A percentile compares a stretch with the other conserved stretches of the same genome.
These are phyloP conservation scores for Lachnellula occidentalis DNA, from an alignment of 2,329 filamentous ascomycete genomes.

Conservation along the genomic window DNA sequence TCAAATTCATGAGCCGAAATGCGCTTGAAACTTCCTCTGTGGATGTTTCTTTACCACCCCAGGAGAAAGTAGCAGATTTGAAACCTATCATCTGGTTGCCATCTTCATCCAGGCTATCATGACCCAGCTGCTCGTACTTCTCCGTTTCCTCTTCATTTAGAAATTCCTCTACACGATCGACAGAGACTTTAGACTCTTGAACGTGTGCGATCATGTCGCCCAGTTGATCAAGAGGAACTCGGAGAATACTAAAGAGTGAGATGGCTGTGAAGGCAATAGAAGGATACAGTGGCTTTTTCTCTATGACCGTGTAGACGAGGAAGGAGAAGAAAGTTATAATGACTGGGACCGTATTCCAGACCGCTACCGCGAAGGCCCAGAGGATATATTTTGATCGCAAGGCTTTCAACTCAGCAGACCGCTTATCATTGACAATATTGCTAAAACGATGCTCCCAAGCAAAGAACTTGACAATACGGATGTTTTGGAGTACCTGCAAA, in stretches of 20 bases:
- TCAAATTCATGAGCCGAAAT: slow-evolving; percentile 77
- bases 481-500: slow-evolving; percentile 70
- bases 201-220: slow-evolving; percentile 99
- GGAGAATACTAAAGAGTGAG: slow-evolving; percentile 89
- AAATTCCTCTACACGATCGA: slow-evolving; percentile 95
- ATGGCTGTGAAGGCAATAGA: slow-evolving; percentile 95
- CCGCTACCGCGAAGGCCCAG: slow-evolving; percentile 85
- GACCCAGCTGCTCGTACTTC: slow-evolving; percentile 80
- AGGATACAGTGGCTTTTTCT: slow-evolving; percentile 82
- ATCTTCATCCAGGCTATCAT: slow-evolving; percentile 61
- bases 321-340: slow-evolving; percentile 97
- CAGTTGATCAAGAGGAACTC: slow-evolving; percentile 89
- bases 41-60: slow-evolving; percentile 67
- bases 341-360: slow-evolving; percentile 94
- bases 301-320: slow-evolving; percentile 83
- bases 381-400: slow-evolving; percentile 80
- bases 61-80: slow-evolving; percentile 77
- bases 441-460: slow-evolving; percentile 95
- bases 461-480: slow-evolving; percentile 98
- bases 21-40: slow-evolving; percentile 60
- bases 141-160: slow-evolving; percentile 90
- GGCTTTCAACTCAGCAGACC: slow-evolving; percentile 69
- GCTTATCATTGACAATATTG: slow-evolving; percentile 82
- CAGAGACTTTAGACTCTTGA: slow-evolving; percentile 92
- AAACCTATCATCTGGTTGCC: slow-evolving; percentile 78